These are phyloP conservation scores for Phialophora expanda DNA, from an alignment of 2,329 filamentous ascomycete genomes.

Conservation along the genomic window DNA sequence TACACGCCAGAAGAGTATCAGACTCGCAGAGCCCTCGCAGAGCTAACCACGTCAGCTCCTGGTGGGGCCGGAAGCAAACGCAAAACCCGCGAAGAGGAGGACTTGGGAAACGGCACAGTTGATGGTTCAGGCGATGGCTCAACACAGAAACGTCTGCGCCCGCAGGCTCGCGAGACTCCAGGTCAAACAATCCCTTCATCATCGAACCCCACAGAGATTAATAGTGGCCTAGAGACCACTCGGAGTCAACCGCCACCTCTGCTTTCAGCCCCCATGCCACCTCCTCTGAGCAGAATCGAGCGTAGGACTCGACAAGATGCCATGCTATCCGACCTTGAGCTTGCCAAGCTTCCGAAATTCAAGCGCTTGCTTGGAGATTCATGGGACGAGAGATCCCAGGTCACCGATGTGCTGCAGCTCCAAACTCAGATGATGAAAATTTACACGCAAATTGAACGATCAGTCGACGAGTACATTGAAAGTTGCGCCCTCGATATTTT, in stretches of 20 bases:
- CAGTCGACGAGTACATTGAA: not conserved
- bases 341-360: conserved; percentile 2
- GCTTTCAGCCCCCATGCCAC: not conserved
- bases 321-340: conserved; percentile 2
- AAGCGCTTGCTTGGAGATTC: not conserved
- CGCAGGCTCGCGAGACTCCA: not conserved
- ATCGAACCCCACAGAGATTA: not conserved
- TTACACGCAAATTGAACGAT: not conserved
- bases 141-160: not conserved
- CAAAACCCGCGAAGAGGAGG: not conserved
- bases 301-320: not conserved
- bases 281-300: not conserved
- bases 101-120: not conserved
- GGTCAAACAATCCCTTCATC: not conserved
- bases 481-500: not conserved
- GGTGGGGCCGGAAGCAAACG: not conserved
- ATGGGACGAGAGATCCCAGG: not conserved
- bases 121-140: not conserved
- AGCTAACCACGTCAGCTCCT: not conserved
- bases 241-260: not conserved
- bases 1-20: conserved; percentile 3
- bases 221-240: not conserved
- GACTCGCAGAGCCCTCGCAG: not conserved
- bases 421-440: not conserved
- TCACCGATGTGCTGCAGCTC: not conserved